phyloP scores from a whole-genome alignment of 257 asterid species.

The Salvia rosmarinus region DNA sequence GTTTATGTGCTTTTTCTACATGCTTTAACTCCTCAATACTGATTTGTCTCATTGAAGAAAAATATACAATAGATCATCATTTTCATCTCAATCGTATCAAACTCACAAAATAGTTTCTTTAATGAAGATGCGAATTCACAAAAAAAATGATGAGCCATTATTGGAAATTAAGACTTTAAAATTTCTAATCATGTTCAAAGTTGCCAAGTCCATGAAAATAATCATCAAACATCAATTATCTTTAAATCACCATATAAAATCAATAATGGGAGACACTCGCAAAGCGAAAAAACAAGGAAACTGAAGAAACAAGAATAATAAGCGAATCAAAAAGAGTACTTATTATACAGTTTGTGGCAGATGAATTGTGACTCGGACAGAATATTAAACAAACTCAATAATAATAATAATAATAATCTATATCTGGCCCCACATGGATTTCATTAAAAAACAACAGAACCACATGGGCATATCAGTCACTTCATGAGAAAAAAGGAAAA shows the following conservation, averaged over 20 bases:
- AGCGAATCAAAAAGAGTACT: constrained; percentile 2
- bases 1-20: too few species aligned
- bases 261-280: neutral
- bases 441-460: constrained; percentile 67
- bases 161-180: too few species aligned
- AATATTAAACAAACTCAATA: constrained; percentile 40
- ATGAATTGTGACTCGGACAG: constrained; percentile 37
- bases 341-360: constrained; percentile 37
- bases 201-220: too few species aligned
- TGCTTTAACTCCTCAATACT: too few species aligned
- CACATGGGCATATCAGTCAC: constrained; percentile 48
- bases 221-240: neutral
- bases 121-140: too few species aligned
- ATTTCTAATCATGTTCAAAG: too few species aligned
- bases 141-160: too few species aligned
- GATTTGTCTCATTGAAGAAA: too few species aligned
- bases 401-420: constrained; percentile 34
- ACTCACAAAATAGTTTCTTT: too few species aligned
- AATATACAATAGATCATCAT: too few species aligned
- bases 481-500: constrained; percentile 26
- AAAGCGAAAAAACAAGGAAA: neutral
- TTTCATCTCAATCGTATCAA: too few species aligned
- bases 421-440: constrained; percentile 58
- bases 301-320: too few species aligned
- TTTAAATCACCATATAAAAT: neutral